These are phyloP conservation scores for Talaromyces sp. DNA, from an alignment of 2,329 filamentous ascomycete species.

Conservation along the genomic window DNA sequence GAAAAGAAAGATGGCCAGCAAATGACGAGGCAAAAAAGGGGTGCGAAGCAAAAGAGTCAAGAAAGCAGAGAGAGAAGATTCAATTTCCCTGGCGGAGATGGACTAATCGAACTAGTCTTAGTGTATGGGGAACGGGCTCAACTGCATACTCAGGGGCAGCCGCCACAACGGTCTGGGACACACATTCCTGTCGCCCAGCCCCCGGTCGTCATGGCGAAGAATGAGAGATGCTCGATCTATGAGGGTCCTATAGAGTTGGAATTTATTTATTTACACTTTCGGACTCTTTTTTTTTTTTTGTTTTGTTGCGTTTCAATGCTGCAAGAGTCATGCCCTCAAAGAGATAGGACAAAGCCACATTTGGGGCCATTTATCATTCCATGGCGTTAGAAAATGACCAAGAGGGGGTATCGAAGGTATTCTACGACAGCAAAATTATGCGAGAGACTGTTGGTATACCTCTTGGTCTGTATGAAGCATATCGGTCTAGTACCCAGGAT, in stretches of 20 bases:
- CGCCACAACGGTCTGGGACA: slow-evolving; percentile 14
- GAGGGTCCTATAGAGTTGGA: no score
- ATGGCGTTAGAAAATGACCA: neutral
- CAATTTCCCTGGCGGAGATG: slow-evolving; percentile 23
- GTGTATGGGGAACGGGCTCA: slow-evolving; percentile 12
- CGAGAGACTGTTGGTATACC: no score
- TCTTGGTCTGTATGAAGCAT: no score
- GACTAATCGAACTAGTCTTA: slow-evolving; percentile 20
- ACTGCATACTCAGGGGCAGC: slow-evolving; percentile 27
- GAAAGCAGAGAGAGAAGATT: slow-evolving; percentile 17
- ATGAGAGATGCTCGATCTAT: neutral
- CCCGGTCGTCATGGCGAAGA: slow-evolving; percentile 12
- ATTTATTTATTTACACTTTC: neutral
- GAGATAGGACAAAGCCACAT: neutral
- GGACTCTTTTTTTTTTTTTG: neutral
- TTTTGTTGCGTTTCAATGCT: neutral
- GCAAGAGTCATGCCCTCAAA: no score
- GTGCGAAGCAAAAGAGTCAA: slow-evolving; percentile 18
- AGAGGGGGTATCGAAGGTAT: neutral
- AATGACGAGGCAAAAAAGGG: slow-evolving; percentile 2
- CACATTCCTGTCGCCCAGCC: slow-evolving; percentile 14
- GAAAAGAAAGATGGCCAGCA: slow-evolving; percentile 12
- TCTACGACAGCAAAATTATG: neutral
- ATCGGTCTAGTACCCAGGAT: no score
- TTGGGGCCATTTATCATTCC: neutral